A percentile compares a stretch with the other conserved stretches of the same genome.
Conservation (phyloP, 2,329 filamentous ascomycete genomes). For the Shiraia sp. region DNA sequence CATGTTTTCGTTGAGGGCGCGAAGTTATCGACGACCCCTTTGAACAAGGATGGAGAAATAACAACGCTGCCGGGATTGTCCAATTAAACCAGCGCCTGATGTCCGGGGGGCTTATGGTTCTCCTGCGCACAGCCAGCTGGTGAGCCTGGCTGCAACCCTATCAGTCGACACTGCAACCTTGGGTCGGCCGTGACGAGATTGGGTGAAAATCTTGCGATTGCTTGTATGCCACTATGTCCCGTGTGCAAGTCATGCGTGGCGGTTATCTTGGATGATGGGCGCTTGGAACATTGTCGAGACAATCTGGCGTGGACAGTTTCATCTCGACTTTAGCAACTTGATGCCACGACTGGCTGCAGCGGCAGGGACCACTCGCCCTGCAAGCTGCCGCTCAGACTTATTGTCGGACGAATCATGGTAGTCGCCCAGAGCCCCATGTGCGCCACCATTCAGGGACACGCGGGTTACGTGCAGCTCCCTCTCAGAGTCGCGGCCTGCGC, state of each 20-base stretch:
- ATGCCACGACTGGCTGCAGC: conserved; percentile 26
- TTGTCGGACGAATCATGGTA: conserved; percentile 34
- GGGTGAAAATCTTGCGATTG: not conserved
- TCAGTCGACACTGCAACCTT: conserved; percentile 10
- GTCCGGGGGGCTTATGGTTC: conserved; percentile 22
- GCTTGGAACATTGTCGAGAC: conserved; percentile 37
- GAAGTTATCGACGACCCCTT: conserved; percentile 7
- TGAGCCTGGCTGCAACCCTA: conserved; percentile 22
- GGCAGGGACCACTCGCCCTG: conserved; percentile 23
- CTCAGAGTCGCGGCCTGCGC: conserved; percentile 14
- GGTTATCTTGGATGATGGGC: conserved; percentile 12
- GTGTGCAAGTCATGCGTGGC: not conserved
- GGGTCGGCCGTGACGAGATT: not conserved
- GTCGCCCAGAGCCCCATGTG: conserved; percentile 22
- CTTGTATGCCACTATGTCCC: not conserved
- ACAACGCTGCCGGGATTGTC: conserved; percentile 9
- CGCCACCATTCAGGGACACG: conserved; percentile 40
- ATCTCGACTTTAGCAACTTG: conserved; percentile 23
- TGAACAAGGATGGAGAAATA: conserved; percentile 16
- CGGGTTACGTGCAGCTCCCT: conserved; percentile 32
- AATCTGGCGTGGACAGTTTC: conserved; percentile 31
- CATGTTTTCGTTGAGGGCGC: conserved; percentile 17
- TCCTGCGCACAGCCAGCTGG: conserved; percentile 26
- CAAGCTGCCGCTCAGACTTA: conserved; percentile 31
- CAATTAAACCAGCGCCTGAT: conserved; percentile 18